Conservation (phyloP, 2,329 filamentous ascomycete species). For the Colletotrichum sp. region DNA sequence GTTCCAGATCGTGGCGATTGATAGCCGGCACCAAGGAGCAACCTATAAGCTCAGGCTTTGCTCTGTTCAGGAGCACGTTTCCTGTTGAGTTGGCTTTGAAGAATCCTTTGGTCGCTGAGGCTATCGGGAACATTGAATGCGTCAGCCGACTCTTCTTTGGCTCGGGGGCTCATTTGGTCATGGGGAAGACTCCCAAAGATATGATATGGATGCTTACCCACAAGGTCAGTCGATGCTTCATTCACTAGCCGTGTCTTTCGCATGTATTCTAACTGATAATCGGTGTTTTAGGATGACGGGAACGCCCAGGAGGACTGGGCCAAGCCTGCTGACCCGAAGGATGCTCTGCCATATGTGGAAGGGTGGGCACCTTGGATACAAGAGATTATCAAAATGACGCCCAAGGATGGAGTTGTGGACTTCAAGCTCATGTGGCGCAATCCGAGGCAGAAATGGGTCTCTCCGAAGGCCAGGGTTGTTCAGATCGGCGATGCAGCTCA, state of each 20-base stretch:
- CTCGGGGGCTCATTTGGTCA: background rate
- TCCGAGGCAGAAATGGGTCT: slow-evolving; percentile 41
- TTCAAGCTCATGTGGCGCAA: slow-evolving; percentile 47
- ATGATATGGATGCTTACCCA: background rate
- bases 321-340: background rate
- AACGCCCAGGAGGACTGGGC: background rate
- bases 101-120: background rate
- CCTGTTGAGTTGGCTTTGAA: background rate
- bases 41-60: background rate
- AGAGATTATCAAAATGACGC: slow-evolving; percentile 3
- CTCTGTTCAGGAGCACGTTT: background rate
- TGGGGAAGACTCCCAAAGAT: background rate
- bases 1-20: background rate
- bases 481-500: slow-evolving; percentile 46
- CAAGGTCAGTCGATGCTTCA: background rate
- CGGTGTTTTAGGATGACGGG: background rate
- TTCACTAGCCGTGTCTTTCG: background rate
- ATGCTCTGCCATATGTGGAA: background rate
- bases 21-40: background rate
- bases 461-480: slow-evolving; percentile 35
- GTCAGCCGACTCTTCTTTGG: background rate
- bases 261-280: background rate
- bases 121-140: background rate
- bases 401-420: slow-evolving; percentile 35
- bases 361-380: background rate